These are phyloP conservation scores for Monilinia vaccinii-corymbosi DNA, from an alignment of 2,329 filamentous ascomycete genomes.

Conservation along the genomic window DNA sequence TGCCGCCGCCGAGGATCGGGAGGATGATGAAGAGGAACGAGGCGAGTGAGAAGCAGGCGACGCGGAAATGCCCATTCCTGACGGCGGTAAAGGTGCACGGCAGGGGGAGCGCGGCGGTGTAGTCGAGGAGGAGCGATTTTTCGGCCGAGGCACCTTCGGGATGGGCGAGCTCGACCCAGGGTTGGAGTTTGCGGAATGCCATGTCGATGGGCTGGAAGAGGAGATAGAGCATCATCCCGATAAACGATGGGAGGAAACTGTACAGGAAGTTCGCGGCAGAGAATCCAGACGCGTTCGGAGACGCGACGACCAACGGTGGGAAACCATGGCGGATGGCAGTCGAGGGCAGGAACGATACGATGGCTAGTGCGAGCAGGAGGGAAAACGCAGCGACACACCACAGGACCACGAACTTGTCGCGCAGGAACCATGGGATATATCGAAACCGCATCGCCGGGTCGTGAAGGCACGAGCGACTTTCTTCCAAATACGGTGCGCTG, in stretches of 20 bases:
- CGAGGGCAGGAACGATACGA: conserved; percentile 68
- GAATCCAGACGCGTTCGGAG: conserved; percentile 56
- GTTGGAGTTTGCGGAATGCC: conserved; percentile 55
- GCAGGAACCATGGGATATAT: conserved; percentile 71
- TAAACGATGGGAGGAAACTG: conserved; percentile 59
- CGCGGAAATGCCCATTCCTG: conserved; percentile 51
- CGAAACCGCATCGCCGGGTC: conserved; percentile 43
- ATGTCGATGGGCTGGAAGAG: conserved; percentile 59
- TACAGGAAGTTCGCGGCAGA: conserved; percentile 85
- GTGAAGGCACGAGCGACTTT: conserved; percentile 19
- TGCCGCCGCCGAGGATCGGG: conserved; percentile 58
- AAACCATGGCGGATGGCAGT: conserved; percentile 63
- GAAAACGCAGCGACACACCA: conserved; percentile 53
- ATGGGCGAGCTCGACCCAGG: conserved; percentile 55
- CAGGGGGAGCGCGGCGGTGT: conserved; percentile 54
- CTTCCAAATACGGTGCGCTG: conserved; percentile 20
- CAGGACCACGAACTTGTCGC: conserved; percentile 53
- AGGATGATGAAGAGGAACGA: conserved; percentile 51
- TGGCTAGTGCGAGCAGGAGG: conserved; percentile 61
- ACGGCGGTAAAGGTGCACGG: conserved; percentile 48
- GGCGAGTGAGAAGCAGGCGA: conserved; percentile 52
- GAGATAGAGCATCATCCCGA: conserved; percentile 60
- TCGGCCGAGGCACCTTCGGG: conserved; percentile 52
- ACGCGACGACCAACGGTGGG: conserved; percentile 53
- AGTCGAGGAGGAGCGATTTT: conserved; percentile 59